phyloP scores from a whole-genome alignment of 2,329 filamentous ascomycete genomes.

The Cercospora canescens region DNA sequence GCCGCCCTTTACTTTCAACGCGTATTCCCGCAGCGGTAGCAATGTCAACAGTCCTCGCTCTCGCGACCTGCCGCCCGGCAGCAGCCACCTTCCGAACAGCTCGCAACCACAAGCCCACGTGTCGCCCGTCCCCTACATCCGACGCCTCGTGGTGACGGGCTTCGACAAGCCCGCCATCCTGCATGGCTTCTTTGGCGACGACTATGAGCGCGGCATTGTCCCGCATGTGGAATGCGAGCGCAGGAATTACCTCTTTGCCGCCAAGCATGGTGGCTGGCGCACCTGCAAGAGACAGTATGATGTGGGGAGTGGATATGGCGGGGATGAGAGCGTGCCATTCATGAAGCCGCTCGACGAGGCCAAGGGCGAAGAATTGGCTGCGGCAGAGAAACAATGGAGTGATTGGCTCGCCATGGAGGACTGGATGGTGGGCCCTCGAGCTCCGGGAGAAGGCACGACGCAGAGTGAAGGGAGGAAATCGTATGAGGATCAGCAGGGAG shows the following conservation, averaged over 20 bases:
- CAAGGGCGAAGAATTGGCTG: constrained; percentile 75
- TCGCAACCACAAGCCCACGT: constrained; percentile 44
- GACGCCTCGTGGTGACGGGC: constrained; percentile 85
- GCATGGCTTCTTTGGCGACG: constrained; percentile 95
- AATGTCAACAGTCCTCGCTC: constrained; percentile 37
- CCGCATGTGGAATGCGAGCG: constrained; percentile 85
- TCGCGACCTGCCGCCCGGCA: constrained; percentile 27
- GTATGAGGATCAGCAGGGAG: neutral
- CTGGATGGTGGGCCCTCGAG: constrained; percentile 92
- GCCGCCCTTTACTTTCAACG: constrained; percentile 22
- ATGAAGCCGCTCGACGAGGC: constrained; percentile 73
- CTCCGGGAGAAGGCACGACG: constrained; percentile 46
- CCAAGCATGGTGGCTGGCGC: constrained; percentile 89
- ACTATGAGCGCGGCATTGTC: constrained; percentile 79
- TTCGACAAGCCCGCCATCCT: constrained; percentile 86
- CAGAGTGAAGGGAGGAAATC: neutral
- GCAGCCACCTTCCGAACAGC: neutral
- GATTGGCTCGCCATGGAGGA: constrained; percentile 97
- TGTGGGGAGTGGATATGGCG: constrained; percentile 55
- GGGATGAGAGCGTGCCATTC: constrained; percentile 83
- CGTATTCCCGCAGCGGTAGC: constrained; percentile 40
- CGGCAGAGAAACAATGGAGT: constrained; percentile 84
- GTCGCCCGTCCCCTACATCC: constrained; percentile 83
- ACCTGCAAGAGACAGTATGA: constrained; percentile 90
- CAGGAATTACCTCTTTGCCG: constrained; percentile 91